These are phyloP conservation scores for Dentipellis sp. DNA, from an alignment of 768 basidiomycete genomes.

Conservation along the genomic window DNA sequence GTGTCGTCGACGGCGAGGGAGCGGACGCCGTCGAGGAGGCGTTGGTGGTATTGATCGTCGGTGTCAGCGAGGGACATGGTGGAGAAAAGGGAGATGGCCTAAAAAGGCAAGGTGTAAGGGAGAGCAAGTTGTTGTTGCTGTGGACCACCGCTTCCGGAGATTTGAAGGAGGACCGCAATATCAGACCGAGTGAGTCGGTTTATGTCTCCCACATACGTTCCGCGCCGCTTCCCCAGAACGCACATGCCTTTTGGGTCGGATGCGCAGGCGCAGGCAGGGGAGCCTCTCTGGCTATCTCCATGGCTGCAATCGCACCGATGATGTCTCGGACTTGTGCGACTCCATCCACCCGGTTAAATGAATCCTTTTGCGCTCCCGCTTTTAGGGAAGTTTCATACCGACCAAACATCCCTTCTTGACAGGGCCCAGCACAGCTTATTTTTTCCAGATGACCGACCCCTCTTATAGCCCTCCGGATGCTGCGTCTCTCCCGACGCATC, in stretches of 20 bases:
- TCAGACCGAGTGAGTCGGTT: too few relatives aligned
- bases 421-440: conserved; percentile 1
- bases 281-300: not conserved
- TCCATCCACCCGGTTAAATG: not conserved
- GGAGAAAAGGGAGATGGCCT: not conserved
- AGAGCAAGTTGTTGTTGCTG: not conserved
- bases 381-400: not conserved
- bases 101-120: not conserved
- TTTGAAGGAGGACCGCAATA: not conserved
- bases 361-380: not conserved
- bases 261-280: too few relatives aligned
- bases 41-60: not conserved
- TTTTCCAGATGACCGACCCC: not conserved
- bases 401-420: not conserved
- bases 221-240: not conserved
- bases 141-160: not conserved
- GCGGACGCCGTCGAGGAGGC: not conserved
- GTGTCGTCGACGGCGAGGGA: not conserved
- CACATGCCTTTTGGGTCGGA: not conserved
- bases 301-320: conserved; percentile 14
- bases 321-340: conserved; percentile 2
- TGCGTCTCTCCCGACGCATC: not conserved
- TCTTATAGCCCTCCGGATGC: not conserved
- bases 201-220: too few relatives aligned
- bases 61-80: not conserved